A percentile compares a stretch with the other conserved stretches of the same genome.
Evolutionary conservation across 805 yeast genomes (phyloP).

Genomic region (Candida ipomoeae): DNA sequence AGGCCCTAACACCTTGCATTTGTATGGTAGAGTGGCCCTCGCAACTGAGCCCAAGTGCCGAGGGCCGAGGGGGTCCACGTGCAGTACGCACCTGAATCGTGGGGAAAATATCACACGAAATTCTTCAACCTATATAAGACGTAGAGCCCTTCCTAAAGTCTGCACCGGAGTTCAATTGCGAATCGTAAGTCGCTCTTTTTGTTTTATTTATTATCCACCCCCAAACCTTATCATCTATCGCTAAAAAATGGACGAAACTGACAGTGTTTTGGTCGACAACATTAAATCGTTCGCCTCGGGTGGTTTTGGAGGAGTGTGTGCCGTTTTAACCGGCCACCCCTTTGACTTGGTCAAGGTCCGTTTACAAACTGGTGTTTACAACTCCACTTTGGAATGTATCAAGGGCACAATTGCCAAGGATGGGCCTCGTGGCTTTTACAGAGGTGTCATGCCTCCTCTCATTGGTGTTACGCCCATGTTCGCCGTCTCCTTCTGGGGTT

Average conservation of each 20-base stretch:
- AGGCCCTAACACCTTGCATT: not conserved
- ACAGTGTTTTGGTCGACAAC: slow-evolving; percentile 61
- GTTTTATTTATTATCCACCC: not conserved
- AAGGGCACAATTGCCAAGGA: slow-evolving; percentile 64
- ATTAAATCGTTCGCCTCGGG: slow-evolving; percentile 86
- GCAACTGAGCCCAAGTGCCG: not conserved
- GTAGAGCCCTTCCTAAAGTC: not conserved
- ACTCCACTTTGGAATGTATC: slow-evolving; percentile 63
- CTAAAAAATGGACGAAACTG: slow-evolving; percentile 39
- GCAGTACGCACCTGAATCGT: slow-evolving; percentile 4
- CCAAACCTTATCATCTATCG: not conserved
- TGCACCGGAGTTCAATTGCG: not conserved
- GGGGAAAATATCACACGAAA: slow-evolving; percentile 5
- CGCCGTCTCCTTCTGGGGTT: slow-evolving; percentile 98
- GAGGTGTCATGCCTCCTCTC: slow-evolving; percentile 92
- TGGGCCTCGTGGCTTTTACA: slow-evolving; percentile 77
- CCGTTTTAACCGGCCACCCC: slow-evolving; percentile 94
- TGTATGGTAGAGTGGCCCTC: not conserved
- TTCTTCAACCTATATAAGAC: not conserved
- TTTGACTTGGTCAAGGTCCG: slow-evolving; percentile 91
- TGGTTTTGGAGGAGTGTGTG: slow-evolving; percentile 95
- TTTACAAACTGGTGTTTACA: slow-evolving; percentile 76
- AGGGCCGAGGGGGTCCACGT: not conserved
- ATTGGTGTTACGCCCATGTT: slow-evolving; percentile 98
- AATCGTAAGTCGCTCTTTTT: not conserved